phyloP scores from a whole-genome alignment of 192 early-diverging fungal species.

The Rhizoclosmatium globosum region DNA sequence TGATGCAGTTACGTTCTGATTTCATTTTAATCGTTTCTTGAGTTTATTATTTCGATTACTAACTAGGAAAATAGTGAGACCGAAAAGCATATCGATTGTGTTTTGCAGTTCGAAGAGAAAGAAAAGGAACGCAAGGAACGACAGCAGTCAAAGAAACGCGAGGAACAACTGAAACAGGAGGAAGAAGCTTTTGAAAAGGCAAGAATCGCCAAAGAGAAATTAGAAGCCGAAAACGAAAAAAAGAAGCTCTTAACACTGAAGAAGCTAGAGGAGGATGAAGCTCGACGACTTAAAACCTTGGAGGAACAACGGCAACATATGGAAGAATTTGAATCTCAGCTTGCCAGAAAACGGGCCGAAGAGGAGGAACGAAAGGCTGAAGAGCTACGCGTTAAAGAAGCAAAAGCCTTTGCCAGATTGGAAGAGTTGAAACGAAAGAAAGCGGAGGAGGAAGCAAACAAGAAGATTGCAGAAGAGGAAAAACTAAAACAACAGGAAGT shows the following conservation, averaged over 20 bases:
- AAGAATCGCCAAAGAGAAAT: slow-evolving; percentile 23
- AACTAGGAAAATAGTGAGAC: not conserved
- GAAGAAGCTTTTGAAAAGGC: slow-evolving; percentile 29
- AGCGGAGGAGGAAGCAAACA: slow-evolving; percentile 8
- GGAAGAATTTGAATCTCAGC: slow-evolving; percentile 21
- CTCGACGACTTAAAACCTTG: not conserved
- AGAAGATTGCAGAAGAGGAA: slow-evolving; percentile 16
- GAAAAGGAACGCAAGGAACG: slow-evolving; percentile 4
- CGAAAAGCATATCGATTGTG: slow-evolving; percentile 8
- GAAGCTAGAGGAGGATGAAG: slow-evolving; percentile 18
- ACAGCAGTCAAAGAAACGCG: not conserved
- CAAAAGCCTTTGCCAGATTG: slow-evolving; percentile 26
- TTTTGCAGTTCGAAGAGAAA: slow-evolving; percentile 22
- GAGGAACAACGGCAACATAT: slow-evolving; percentile 32
- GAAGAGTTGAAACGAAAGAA: slow-evolving; percentile 29
- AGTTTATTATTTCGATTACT: not conserved
- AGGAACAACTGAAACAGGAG: slow-evolving; percentile 13
- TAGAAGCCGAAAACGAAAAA: slow-evolving; percentile 7
- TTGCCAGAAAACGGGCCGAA: not conserved
- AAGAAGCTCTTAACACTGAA: not conserved
- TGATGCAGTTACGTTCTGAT: not conserved
- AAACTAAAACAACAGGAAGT: slow-evolving; percentile 16
- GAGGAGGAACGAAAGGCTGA: slow-evolving; percentile 12
- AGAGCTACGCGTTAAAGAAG: slow-evolving; percentile 19
- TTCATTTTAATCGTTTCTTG: slow-evolving; percentile 4